Conservation (phyloP, 2,329 filamentous ascomycete genomes). For the Pyrenochaeta sp. region DNA sequence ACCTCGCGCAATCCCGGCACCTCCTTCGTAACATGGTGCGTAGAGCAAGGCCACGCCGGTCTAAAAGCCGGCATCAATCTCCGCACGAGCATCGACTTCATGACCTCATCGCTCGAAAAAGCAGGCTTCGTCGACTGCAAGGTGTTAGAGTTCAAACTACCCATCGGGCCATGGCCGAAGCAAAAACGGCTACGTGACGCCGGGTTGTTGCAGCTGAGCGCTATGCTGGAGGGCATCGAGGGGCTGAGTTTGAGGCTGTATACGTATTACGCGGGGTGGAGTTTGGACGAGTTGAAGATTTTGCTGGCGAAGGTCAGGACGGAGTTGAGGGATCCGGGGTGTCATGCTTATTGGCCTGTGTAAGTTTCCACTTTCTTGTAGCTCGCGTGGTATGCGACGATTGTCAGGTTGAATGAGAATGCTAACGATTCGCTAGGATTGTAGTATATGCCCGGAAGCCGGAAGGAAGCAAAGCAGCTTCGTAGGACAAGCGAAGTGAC, state of each 20-base stretch:
- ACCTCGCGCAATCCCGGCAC: slow-evolving; percentile 43
- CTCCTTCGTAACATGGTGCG: slow-evolving; percentile 30
- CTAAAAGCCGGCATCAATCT: slow-evolving; percentile 30
- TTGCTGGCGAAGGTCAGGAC: slow-evolving; percentile 42
- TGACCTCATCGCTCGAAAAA: slow-evolving; percentile 19
- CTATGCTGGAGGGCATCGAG: slow-evolving; percentile 40
- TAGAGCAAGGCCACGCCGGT: slow-evolving; percentile 29
- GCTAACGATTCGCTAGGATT: not conserved
- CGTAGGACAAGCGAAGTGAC: not conserved
- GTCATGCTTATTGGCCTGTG: slow-evolving; percentile 42
- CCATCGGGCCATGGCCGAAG: slow-evolving; percentile 33
- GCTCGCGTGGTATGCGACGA: too few species aligned
- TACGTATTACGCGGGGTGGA: slow-evolving; percentile 36
- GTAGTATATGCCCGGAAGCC: slow-evolving; percentile 1
- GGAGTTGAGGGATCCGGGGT: slow-evolving; percentile 38
- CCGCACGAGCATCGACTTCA: slow-evolving; percentile 31
- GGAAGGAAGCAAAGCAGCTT: not conserved
- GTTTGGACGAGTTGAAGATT: slow-evolving; percentile 40
- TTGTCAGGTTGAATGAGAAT: not conserved
- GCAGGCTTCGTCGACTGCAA: slow-evolving; percentile 32
- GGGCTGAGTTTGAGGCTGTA: slow-evolving; percentile 33
- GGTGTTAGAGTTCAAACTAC: slow-evolving; percentile 29
- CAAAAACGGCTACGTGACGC: slow-evolving; percentile 31
- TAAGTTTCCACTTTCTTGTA: slow-evolving; percentile 20
- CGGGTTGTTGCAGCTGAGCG: slow-evolving; percentile 36